phyloP scores from a whole-genome alignment of 164 flowering plant species.

The Aristolochia contorta region DNA sequence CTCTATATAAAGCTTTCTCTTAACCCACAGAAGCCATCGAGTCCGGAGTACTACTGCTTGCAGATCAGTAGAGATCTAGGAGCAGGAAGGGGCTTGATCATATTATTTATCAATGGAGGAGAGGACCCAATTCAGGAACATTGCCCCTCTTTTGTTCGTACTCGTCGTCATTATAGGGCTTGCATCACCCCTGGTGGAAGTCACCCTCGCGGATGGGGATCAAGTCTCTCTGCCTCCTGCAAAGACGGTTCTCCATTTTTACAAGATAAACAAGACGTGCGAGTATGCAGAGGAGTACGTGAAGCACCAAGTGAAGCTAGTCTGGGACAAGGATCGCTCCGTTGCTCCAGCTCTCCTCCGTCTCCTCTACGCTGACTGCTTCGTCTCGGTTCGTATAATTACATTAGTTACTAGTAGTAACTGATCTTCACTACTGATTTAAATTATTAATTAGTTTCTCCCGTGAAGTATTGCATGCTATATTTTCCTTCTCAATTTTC shows the following conservation, averaged over 20 bases:
- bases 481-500: too few relatives aligned
- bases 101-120: too few relatives aligned
- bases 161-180: neutral
- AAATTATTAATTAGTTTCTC: too few relatives aligned
- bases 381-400: conserved; percentile 31
- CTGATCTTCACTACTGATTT: too few relatives aligned
- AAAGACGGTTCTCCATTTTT: conserved; percentile 35
- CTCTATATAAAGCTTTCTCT: too few relatives aligned
- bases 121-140: too few relatives aligned
- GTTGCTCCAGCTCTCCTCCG: conserved; percentile 48
- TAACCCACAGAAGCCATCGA: too few relatives aligned
- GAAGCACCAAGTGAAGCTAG: conserved; percentile 33
- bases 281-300: conserved; percentile 37
- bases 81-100: too few relatives aligned
- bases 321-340: conserved; percentile 29
- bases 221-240: conserved; percentile 18
- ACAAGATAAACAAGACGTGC: conserved; percentile 37
- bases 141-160: neutral
- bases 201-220: conserved; percentile 14
- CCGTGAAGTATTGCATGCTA: too few relatives aligned
- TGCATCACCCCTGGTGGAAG: conserved; percentile 1
- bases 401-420: too few relatives aligned
- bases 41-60: too few relatives aligned
- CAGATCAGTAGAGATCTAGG: too few relatives aligned
- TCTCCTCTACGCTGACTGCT: conserved; percentile 67